These are phyloP conservation scores for Yamadazyma sp. DNA, from an alignment of 805 yeast genomes.

Conservation along the genomic window DNA sequence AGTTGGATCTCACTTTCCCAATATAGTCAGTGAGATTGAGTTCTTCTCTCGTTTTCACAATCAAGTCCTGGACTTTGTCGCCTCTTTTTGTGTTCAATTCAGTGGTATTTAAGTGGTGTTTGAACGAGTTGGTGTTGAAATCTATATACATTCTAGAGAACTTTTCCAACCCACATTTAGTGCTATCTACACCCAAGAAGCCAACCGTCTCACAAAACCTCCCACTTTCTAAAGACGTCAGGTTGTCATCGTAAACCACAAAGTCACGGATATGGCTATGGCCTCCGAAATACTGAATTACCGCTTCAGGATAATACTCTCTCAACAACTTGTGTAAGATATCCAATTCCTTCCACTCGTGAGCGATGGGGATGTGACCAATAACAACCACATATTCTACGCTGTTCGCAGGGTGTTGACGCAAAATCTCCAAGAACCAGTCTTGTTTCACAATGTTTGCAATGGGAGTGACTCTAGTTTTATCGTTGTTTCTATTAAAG, in stretches of 20 bases:
- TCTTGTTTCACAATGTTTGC: constrained; percentile 49
- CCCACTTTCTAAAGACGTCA: constrained; percentile 89
- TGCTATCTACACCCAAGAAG: constrained; percentile 53
- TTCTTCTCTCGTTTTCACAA: constrained; percentile 43
- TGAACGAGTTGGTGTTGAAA: constrained; percentile 71
- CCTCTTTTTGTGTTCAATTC: constrained; percentile 55
- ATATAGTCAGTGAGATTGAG: constrained; percentile 54
- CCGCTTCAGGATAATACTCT: constrained; percentile 53
- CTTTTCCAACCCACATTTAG: constrained; percentile 1
- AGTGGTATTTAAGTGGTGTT: constrained; percentile 49
- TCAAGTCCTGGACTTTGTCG: constrained; percentile 39
- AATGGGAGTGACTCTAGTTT: constrained; percentile 65
- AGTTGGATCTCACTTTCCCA: constrained; percentile 69
- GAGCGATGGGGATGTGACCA: constrained; percentile 72
- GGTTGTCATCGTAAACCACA: constrained; percentile 58
- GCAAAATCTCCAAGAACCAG: constrained; percentile 62
- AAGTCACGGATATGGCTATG: constrained; percentile 92
- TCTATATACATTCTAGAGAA: constrained; percentile 74
- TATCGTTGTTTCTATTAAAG: constrained; percentile 58
- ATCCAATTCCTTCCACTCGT: constrained; percentile 54
- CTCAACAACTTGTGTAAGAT: constrained; percentile 53
- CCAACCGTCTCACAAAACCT: constrained; percentile 94
- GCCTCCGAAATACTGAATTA: constrained; percentile 89
- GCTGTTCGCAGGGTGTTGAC: constrained; percentile 27
- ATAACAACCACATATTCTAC: constrained; percentile 69